Evolutionary conservation across 78 protist genomes (phyloP).

Genomic region (Dictyostelium intermedium): DNA sequence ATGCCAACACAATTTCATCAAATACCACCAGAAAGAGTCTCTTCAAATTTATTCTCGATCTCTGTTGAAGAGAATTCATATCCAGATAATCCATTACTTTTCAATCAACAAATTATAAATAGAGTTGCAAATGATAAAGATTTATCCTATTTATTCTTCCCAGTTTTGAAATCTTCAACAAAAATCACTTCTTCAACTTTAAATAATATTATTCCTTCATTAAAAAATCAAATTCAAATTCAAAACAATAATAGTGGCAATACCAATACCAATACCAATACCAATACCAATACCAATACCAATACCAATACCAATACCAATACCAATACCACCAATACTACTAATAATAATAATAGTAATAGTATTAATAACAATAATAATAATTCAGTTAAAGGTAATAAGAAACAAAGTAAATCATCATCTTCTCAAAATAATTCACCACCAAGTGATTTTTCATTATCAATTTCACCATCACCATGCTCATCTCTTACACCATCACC

Average conservation of each 20-base stretch:
- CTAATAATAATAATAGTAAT: not conserved
- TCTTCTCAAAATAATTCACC: slow-evolving; percentile 4
- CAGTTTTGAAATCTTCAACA: slow-evolving; percentile 29
- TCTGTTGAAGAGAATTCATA: slow-evolving; percentile 55
- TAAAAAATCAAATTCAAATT: not conserved
- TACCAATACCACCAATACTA: not conserved
- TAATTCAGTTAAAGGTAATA: not conserved
- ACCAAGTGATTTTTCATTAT: slow-evolving; percentile 3
- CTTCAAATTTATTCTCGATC: slow-evolving; percentile 8
- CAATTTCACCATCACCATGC: slow-evolving; percentile 32
- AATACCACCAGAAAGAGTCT: slow-evolving; percentile 48
- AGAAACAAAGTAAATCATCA: not conserved
- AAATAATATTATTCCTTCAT: not conserved
- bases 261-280: not conserved
- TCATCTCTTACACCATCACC: slow-evolving; percentile 47
- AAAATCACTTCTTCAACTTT: not conserved
- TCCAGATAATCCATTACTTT: slow-evolving; percentile 41
- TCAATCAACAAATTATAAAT: slow-evolving; percentile 55
- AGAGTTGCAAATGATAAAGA: slow-evolving; percentile 69
- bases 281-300: not conserved
- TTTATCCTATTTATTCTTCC: slow-evolving; percentile 49
- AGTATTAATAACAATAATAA: not conserved
- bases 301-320: not conserved
- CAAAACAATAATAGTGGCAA: not conserved
- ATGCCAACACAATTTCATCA: slow-evolving; percentile 70